Evolutionary conservation across 2,329 filamentous ascomycete species (phyloP), one percentile per base, ranked within the genome.

Genomic region (Xylariaceae sp.): DNA sequence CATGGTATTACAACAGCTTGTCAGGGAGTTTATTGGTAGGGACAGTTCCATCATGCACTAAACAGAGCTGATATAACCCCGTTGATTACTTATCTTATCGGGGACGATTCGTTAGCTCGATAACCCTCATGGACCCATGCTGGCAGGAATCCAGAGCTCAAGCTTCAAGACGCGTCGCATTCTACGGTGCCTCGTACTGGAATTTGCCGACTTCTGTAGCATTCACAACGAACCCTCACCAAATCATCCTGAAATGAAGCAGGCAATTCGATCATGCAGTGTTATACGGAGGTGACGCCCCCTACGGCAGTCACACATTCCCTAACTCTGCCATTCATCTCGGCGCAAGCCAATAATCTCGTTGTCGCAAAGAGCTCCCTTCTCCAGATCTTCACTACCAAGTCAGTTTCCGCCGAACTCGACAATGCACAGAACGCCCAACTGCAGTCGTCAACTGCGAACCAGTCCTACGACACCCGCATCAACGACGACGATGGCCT

Each of bases 301-400:
- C 90, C 93, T 41, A 94, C 90, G 64, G 90, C 90, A 63, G 89
- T 97, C 68, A 90, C 89, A 59, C 86, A 95, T 69, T 88, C 90
- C 50, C 69, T 96, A 58, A 78, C 74, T 45, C 69, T 95, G 31
- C 80, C 89, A 28, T 89, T 98, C 60, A 75, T 85, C 35, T 85
- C 85, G 35, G 68, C 87, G 37, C 76, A 83, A 50, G 81, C 86
- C 55, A 85, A 78, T 64, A 96, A 97, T 63, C 79, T 98, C 52
- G 73, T 96, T 53, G 82, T 98, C 67, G 89, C 89, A 57, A 95
- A 90, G 70, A 89, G 89, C 44, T 96, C 91, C 34, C 73, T 96
- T 39, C 81, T 98, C 28, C 93, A 98, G 65, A 82, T 98, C 59
- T 98, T 95, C 68, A 76, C 82, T 30, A 78, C 85, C 52, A 84